Base-by-base conservation (phyloP, 1,284 basidiomycete genomes). In the Boletus mariae region DNA sequence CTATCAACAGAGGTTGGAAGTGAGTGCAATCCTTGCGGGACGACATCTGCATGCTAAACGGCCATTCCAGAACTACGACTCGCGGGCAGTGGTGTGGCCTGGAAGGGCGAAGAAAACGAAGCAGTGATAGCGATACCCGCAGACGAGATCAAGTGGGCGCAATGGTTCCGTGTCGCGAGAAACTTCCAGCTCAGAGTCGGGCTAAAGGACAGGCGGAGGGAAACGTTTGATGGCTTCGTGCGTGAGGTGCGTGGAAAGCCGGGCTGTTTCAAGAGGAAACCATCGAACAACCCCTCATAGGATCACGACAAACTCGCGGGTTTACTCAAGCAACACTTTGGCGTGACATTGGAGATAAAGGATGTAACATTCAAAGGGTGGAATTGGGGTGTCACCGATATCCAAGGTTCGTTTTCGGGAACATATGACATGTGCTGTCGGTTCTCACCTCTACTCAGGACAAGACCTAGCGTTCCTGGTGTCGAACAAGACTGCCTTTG, bases 361-460 rank as follows among this genome's bases (percentile, higher is more conserved):
- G 97, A 99, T 63, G 79, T 87, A 17, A 89, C 91, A 8, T 83
- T 95, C 66, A 93, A 94, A 67, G 97, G 97, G 1, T 99, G 94
- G 94, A 99, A 99, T 70, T 99, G 97, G 97, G 97, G 97, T 15
- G 83, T 90, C 38, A 92, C 92, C 3, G 92, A 96, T 65, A 94
- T 99, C 60, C 90, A 93, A 79, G 90, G 94, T 92, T 59, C 58
- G 80, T 46, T 20, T 69, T 31, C 12, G 17, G 42, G 25, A 35
- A 23, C 51, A 43, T 43, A 17, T 48, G 45, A 45, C 32, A 52
- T 44, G 41, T 23, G 9, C 26, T 44, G 38, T 46, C 12, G 5
- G 9, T 50, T 35, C 56, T 57, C 29, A 61, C 47, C 31, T 44
- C 20, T 26, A 28, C 41, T 50, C 44, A 97, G 94, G 91, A 50